Evolutionary conservation across 306 rosid genomes (phyloP), one percentile per base, ranked within the genome.

Genomic region (Prunus salicina): DNA sequence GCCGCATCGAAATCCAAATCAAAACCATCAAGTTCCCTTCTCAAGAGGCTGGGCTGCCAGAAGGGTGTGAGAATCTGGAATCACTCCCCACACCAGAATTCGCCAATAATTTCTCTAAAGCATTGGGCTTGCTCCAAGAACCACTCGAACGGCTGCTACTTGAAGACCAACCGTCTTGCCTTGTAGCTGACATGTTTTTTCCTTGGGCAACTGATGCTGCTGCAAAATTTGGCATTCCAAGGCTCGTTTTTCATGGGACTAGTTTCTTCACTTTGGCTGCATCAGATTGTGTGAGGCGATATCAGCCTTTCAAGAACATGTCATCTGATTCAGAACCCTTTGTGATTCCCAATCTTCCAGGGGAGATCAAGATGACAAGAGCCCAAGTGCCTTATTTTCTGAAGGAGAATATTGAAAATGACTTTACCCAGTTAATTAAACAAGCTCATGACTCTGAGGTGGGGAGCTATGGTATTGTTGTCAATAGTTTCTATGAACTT

Each of bases 181-280:
- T 93, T 2, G 64, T 89, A 2, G 86, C 91, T 2, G 95, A 85
- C 79, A 47, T 58, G 45, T 74, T 86, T 60, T 91, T 79, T 64
- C 87, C 91, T 1, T 88, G 88, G 89, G 67, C 82, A 1, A 67
- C 74, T 1, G 87, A 89, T 16, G 84, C 84, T 1, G 88, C 93
- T 1, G 77, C 82, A 0, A 88, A 86, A 28, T 64, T 80, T 20
- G 79, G 79, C 1, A 87, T 91, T 66, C 97, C 96, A 0, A 79
- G 88, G 81, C 55, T 91, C 14, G 79, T 76, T 58, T 93, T 93
- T 34, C 85, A 84, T 12, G 93, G 93, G 0, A 49, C 71, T 3
- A 68, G 95, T 5, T 85, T 74, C 67, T 86, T 91, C 61, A 72
- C 95, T 5, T 2, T 76, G 2, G 85, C 87, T 60, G 83, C 85